Base-by-base conservation (phyloP, 352 stramenopile genomes). In the Phytophthora fragariae region DNA sequence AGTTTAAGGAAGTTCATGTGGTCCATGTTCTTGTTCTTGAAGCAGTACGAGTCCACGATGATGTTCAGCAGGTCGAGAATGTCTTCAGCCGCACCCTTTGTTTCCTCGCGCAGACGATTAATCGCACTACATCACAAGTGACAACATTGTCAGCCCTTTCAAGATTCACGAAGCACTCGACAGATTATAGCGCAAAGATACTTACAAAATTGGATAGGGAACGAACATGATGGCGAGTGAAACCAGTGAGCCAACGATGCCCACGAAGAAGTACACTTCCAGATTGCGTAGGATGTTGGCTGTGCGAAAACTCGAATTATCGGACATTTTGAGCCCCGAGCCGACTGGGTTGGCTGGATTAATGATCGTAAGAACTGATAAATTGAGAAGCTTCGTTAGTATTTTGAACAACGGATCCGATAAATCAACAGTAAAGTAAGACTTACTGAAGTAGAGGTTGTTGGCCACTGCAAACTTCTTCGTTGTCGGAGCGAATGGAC, bases 11-110 rank as follows among this genome's bases (percentile, higher is more conserved):
- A 92, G 57, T 92, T 83, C 86, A 95, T 92, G 72, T 92, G 77
- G 1, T 93, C 85, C 19, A 92, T 63, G 65, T 93, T 92, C 65
- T 93, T 94, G 81, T 92, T 92, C 72, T 92, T 92, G 80, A 95
- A 95, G 60, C 88, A 95, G 74, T 95, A 95, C 61, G 88, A 91
- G 70, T 95, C 88, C 29, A 95, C 75, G 29, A 93, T 92, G 49
- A 94, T 85, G 62, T 94, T 93, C 54, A 93, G 75, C 12, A 94
- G 68, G 1, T 93, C 88, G 2, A 91, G 62, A 49, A 94, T 85
- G 53, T 92, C 85, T 10, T 83, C 84, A 9, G 82, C 78, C 2
- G 74, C 77, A 37, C 76, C 65, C 12, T 53, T 61, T 0, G 84
- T 84, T 33, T 94, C 80, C 6, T 75, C 62, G 17, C 82, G 82